These are phyloP conservation scores for Entophlyctis luteolus DNA, from an alignment of 192 early-diverging fungal species.

Conservation along the genomic window DNA sequence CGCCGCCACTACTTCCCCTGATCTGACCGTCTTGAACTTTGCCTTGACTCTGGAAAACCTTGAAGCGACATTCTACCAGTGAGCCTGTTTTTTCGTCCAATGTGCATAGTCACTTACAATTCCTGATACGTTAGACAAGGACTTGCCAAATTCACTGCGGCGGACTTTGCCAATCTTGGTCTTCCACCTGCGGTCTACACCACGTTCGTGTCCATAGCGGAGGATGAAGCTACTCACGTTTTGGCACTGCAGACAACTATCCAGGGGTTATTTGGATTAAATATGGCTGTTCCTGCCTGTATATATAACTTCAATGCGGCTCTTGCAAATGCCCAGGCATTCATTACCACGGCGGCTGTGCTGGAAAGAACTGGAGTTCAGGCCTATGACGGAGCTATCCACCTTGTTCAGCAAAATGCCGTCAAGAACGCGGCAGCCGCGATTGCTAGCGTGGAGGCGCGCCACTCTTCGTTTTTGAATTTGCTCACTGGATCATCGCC, in stretches of 20 bases:
- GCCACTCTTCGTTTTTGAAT: conserved; percentile 53
- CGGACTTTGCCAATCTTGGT: conserved; percentile 25
- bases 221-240: conserved; percentile 41
- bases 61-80: conserved; percentile 36
- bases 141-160: too few species aligned
- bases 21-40: conserved; percentile 46
- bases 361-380: conserved; percentile 50
- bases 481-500: conserved; percentile 15
- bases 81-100: not conserved
- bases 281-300: conserved; percentile 31
- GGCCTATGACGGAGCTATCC: conserved; percentile 51
- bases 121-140: conserved; percentile 23
- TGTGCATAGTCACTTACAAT: conserved; percentile 2
- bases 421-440: conserved; percentile 48
- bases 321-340: conserved; percentile 34
- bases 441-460: conserved; percentile 54
- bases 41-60: conserved; percentile 41
- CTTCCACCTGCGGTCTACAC: conserved; percentile 26
- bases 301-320: conserved; percentile 37
- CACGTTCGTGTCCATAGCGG: conserved; percentile 26
- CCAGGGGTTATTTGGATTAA: conserved; percentile 30
- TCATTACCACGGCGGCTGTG: conserved; percentile 40
- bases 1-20: too few species aligned
- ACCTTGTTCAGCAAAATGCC: conserved; percentile 31
- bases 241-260: conserved; percentile 23